Conservation (phyloP, 2,329 filamentous ascomycete species). For the Aspergillus jensenii region DNA sequence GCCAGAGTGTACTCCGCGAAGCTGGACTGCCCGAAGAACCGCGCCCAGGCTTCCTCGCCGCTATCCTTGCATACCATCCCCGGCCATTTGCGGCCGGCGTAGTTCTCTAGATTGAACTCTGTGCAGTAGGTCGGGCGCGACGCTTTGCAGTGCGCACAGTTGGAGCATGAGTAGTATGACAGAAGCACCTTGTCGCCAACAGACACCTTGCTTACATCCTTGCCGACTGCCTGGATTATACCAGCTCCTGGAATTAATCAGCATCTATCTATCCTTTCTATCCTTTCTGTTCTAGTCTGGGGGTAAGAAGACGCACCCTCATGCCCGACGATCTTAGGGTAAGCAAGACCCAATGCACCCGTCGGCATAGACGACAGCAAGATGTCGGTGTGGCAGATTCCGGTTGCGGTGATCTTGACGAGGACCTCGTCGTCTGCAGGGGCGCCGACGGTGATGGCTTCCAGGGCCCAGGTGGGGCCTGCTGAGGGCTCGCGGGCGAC, state of each 20-base stretch:
- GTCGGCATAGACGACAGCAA: conserved; percentile 10
- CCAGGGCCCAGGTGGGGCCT: background rate
- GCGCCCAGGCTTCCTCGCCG: background rate
- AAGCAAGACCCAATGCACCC: conserved; percentile 12
- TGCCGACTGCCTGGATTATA: conserved; percentile 14
- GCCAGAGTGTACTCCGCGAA: conserved; percentile 27
- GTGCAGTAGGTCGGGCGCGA: conserved; percentile 31
- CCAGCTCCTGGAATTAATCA: conserved; percentile 16
- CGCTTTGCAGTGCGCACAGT: conserved; percentile 31
- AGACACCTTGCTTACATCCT: conserved; percentile 11
- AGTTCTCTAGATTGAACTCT: conserved; percentile 13
- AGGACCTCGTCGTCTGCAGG: conserved; percentile 19
- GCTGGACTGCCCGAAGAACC: conserved; percentile 33
- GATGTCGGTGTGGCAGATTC: conserved; percentile 21
- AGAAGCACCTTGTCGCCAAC: conserved; percentile 32
- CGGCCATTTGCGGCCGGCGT: conserved; percentile 1
- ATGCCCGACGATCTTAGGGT: conserved; percentile 30
- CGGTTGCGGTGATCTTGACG: conserved; percentile 15
- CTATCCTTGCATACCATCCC: background rate
- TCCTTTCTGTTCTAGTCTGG: background rate
- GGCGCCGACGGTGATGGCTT: background rate
- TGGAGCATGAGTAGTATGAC: conserved; percentile 33
- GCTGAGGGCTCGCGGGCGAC: conserved; percentile 1
- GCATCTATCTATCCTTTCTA: no score
- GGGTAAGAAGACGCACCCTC: conserved; percentile 16